A percentile compares a stretch with the other conserved stretches of the same genome.
Evolutionary conservation across 306 rosid species (phyloP).

Genomic region (Trifolium dubium): DNA sequence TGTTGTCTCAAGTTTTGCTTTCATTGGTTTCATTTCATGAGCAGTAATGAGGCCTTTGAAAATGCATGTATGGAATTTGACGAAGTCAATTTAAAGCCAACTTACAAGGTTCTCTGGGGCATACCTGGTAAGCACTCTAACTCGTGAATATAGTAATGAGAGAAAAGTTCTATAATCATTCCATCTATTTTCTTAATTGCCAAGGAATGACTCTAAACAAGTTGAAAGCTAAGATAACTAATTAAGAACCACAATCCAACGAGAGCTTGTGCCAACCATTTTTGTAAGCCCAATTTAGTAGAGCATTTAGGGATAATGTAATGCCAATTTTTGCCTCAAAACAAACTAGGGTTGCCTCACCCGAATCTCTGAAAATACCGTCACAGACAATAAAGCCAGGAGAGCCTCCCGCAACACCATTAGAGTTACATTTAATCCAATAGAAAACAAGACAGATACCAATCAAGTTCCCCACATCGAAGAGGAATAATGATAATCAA

Average conservation of each 20-base stretch:
- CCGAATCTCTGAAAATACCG: neutral
- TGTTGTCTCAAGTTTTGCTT: conserved; percentile 35
- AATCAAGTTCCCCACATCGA: neutral
- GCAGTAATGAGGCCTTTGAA: conserved; percentile 84
- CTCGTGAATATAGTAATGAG: conserved; percentile 18
- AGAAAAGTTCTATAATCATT: too few relatives aligned
- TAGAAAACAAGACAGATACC: neutral
- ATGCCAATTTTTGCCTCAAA: neutral
- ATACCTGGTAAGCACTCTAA: conserved; percentile 72
- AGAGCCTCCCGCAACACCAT: neutral
- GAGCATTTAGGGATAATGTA: neutral
- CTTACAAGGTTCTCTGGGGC: conserved; percentile 93
- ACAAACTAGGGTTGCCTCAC: neutral
- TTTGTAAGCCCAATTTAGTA: neutral
- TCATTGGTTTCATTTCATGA: conserved; percentile 44
- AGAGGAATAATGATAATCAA: neutral
- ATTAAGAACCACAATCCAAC: neutral
- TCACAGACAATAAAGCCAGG: neutral
- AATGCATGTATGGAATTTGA: conserved; percentile 98
- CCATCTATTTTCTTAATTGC: neutral
- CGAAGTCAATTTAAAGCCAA: conserved; percentile 93
- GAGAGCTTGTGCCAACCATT: neutral
- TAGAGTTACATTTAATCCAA: neutral
- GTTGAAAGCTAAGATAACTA: neutral
- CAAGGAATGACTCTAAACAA: neutral